phyloP scores from a whole-genome alignment of 805 yeast genomes.

The Wickerhamiella shivajii region DNA sequence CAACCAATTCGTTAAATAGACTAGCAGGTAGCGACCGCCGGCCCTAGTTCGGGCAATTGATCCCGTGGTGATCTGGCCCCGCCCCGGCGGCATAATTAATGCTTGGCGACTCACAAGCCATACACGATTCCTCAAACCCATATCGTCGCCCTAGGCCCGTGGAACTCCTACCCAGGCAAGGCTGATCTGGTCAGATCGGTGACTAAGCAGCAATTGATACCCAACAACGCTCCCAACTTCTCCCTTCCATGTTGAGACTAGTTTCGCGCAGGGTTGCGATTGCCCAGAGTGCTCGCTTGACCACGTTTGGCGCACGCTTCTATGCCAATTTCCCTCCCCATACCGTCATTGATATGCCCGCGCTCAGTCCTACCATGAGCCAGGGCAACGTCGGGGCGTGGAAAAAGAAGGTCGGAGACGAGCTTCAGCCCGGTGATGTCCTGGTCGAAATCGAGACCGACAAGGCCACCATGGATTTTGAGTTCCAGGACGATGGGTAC shows the following conservation, averaged over 20 bases:
- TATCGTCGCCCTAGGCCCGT: too few relatives aligned
- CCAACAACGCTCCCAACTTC: neutral
- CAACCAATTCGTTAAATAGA: too few relatives aligned
- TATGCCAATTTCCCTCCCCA: constrained; percentile 49
- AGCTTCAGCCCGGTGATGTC: constrained; percentile 80
- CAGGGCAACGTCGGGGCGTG: constrained; percentile 84
- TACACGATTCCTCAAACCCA: too few relatives aligned
- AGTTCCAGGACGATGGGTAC: constrained; percentile 92
- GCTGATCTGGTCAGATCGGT: too few relatives aligned
- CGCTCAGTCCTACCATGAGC: constrained; percentile 98
- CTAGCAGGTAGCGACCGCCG: too few relatives aligned
- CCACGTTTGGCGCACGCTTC: constrained; percentile 8
- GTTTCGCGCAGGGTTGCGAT: constrained; percentile 8
- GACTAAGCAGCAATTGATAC: too few relatives aligned
- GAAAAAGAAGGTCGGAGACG: constrained; percentile 83
- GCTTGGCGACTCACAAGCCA: too few relatives aligned
- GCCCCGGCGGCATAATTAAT: too few relatives aligned
- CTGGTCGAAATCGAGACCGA: constrained; percentile 96
- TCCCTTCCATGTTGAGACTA: constrained; percentile 3
- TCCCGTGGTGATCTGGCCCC: too few relatives aligned
- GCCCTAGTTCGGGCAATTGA: too few relatives aligned
- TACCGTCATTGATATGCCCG: constrained; percentile 92
- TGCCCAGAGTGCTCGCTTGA: constrained; percentile 5
- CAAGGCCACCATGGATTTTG: constrained; percentile 96
- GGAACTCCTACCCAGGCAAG: too few relatives aligned